Evolutionary conservation across 2,329 filamentous ascomycete species (phyloP).

Genomic region (Ceratocystis diversiconidia): DNA sequence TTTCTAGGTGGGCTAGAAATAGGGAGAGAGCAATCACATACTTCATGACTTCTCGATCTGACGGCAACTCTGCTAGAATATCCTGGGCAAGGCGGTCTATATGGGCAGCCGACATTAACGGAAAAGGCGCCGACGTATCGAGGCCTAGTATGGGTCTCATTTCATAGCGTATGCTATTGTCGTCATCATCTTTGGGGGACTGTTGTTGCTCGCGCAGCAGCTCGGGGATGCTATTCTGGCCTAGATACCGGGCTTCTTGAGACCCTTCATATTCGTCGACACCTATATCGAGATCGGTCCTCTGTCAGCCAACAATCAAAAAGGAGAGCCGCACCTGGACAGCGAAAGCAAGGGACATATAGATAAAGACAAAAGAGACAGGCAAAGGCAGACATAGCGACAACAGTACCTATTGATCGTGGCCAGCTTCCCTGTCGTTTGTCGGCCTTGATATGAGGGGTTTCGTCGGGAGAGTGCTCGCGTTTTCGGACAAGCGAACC

Average conservation of each 20-base stretch:
- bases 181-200: slow-evolving; percentile 36
- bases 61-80: slow-evolving; percentile 47
- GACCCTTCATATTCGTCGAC: slow-evolving; percentile 40
- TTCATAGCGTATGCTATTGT: slow-evolving; percentile 46
- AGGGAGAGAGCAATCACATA: slow-evolving; percentile 26
- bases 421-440: slow-evolving; percentile 31
- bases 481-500: slow-evolving; percentile 26
- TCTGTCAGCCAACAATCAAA: slow-evolving; percentile 11
- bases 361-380: slow-evolving; percentile 18
- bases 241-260: slow-evolving; percentile 46
- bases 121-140: slow-evolving; percentile 52
- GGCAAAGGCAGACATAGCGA: not conserved
- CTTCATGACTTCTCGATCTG: slow-evolving; percentile 54
- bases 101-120: slow-evolving; percentile 50
- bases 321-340: slow-evolving; percentile 6
- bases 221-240: slow-evolving; percentile 55
- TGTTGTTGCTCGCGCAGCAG: slow-evolving; percentile 45
- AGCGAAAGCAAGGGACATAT: slow-evolving; percentile 10
- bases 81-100: slow-evolving; percentile 46
- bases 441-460: slow-evolving; percentile 25
- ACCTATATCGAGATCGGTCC: slow-evolving; percentile 16
- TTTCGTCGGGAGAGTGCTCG: slow-evolving; percentile 30
- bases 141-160: slow-evolving; percentile 52
- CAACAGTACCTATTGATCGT: slow-evolving; percentile 27
- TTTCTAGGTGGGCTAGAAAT: not conserved